Percentiles rank a stretch among this genome's conserved stretches.
phyloP scores from a whole-genome alignment of 1,284 basidiomycete species.

The Cutaneotrichosporon sp. region DNA sequence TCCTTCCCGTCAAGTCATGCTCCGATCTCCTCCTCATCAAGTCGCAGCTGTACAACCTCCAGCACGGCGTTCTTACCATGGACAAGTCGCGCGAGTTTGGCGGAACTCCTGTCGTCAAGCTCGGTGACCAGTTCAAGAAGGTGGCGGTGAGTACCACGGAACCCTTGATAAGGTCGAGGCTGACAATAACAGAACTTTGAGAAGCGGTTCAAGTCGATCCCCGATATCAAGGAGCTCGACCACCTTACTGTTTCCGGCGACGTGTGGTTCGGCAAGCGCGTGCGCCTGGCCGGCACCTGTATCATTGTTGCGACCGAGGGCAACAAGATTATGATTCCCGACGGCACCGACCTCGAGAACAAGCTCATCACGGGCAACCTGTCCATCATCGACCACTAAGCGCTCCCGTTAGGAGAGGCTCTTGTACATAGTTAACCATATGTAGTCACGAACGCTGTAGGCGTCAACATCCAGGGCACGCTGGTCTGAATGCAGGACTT shows the following conservation, averaged over 20 bases:
- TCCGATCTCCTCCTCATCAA: conserved; percentile 93
- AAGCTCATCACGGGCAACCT: conserved; percentile 58
- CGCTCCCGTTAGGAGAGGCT: neutral
- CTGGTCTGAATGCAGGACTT: neutral
- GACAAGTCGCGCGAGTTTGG: conserved; percentile 84
- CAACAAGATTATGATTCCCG: conserved; percentile 90
- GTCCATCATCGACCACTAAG: conserved; percentile 55
- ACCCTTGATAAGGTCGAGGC: neutral
- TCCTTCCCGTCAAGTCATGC: conserved; percentile 84
- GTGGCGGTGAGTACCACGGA: conserved; percentile 57
- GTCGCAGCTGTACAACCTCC: conserved; percentile 90
- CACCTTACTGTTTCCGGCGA: conserved; percentile 96
- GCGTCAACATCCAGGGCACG: neutral
- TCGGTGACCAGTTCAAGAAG: conserved; percentile 73
- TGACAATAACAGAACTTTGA: conserved; percentile 66
- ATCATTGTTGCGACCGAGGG: conserved; percentile 90
- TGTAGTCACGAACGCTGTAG: conserved; percentile 3
- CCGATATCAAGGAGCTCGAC: conserved; percentile 87
- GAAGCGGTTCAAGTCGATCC: conserved; percentile 84
- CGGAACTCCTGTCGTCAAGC: conserved; percentile 94
- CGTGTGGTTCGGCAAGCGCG: conserved; percentile 91
- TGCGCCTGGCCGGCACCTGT: conserved; percentile 80
- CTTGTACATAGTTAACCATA: conserved; percentile 3
- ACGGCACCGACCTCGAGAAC: conserved; percentile 92
- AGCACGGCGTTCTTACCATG: conserved; percentile 92